These are phyloP conservation scores for Fragilariopsis cylindrus DNA, from an alignment of 108 stramenopile species.

Conservation along the genomic window DNA sequence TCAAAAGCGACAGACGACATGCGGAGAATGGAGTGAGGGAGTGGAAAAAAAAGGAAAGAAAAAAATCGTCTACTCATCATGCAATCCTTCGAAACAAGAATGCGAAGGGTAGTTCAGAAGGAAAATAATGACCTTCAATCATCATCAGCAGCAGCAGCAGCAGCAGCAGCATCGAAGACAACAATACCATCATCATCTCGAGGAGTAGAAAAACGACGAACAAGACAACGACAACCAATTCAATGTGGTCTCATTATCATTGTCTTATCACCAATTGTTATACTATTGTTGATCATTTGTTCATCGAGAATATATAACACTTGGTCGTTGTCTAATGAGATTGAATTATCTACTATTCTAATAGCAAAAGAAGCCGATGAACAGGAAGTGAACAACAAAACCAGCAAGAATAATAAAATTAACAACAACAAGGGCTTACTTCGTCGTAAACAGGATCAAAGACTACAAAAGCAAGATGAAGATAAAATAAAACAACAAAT, in stretches of 20 bases:
- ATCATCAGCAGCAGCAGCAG: neutral
- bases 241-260: constrained; percentile 6
- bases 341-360: neutral
- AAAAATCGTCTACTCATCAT: neutral
- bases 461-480: constrained; percentile 8
- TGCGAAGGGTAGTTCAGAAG: constrained; percentile 34
- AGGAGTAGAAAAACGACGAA: neutral
- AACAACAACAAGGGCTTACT: neutral
- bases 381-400: neutral
- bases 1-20: too few species aligned
- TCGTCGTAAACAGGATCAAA: neutral
- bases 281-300: neutral
- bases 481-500: neutral
- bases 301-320: neutral
- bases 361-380: neutral
- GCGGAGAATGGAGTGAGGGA: too few species aligned
- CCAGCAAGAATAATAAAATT: neutral
- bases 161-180: neutral
- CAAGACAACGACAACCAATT: neutral
- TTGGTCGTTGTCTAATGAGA: neutral
- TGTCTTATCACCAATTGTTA: neutral
- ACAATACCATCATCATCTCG: neutral
- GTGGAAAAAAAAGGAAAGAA: too few species aligned
- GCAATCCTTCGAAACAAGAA: constrained; percentile 18
- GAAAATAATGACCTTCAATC: constrained; percentile 14